These are phyloP conservation scores for Boechera divaricarpa DNA, from an alignment of 345 rosid genomes.

Conservation along the genomic window DNA sequence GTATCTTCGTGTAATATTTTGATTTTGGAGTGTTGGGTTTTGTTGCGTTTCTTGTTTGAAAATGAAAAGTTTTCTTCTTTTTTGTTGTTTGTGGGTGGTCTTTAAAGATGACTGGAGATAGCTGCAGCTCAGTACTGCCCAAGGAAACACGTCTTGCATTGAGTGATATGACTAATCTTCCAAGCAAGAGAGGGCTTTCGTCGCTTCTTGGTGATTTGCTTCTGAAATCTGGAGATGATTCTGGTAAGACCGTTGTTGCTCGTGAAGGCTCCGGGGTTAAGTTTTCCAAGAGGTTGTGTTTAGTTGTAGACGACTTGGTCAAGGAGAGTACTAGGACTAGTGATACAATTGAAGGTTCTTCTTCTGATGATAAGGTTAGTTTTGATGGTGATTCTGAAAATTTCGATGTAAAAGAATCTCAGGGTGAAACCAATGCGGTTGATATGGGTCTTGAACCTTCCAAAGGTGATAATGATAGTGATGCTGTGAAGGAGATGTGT, in stretches of 20 bases:
- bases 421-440: conserved; percentile 40
- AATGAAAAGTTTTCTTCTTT: not conserved
- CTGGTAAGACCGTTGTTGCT: conserved; percentile 34
- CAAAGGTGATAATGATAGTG: conserved; percentile 23
- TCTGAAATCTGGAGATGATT: conserved; percentile 48
- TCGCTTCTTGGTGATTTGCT: conserved; percentile 50
- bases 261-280: conserved; percentile 43
- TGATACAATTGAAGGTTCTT: conserved; percentile 38
- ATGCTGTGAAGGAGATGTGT: conserved; percentile 44
- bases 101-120: conserved; percentile 59
- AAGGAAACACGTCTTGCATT: conserved; percentile 48
- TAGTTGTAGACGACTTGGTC: conserved; percentile 59
- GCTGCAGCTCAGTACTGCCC: conserved; percentile 44
- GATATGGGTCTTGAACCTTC: conserved; percentile 24
- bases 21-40: conserved; percentile 11
- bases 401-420: conserved; percentile 41
- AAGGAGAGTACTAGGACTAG: conserved; percentile 50
- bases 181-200: conserved; percentile 62
- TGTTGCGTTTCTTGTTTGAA: conserved; percentile 7
- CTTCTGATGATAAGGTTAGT: conserved; percentile 35
- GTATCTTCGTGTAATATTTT: not conserved
- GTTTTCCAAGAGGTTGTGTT: conserved; percentile 51
- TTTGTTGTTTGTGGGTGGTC: not conserved
- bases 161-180: conserved; percentile 67
- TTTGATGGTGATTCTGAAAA: conserved; percentile 38